Conservation (phyloP, 2,329 filamentous ascomycete species). For the Mycosphaerella arachidis region DNA sequence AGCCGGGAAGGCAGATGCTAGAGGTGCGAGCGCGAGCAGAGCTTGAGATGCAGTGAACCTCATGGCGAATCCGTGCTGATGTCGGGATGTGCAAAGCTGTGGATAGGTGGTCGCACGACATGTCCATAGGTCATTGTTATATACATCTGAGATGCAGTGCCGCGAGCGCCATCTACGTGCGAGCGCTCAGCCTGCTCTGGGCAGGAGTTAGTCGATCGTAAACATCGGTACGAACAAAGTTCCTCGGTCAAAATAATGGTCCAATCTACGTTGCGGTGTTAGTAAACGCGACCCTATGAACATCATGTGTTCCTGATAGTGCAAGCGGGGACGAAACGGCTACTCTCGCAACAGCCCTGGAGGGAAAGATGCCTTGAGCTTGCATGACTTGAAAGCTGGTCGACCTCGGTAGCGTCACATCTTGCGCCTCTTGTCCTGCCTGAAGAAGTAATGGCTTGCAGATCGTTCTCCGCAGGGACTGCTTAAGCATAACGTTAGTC, state of each 20-base stretch:
- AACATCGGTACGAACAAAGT: background rate
- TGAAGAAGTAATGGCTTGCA: background rate
- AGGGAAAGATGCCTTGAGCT: background rate
- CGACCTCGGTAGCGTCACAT: background rate
- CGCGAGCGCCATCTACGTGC: background rate
- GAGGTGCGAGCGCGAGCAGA: constrained; percentile 3
- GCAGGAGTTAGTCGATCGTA: background rate
- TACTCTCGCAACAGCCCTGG: too few species aligned
- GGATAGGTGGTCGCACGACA: background rate
- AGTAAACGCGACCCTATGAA: background rate
- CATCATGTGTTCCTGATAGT: background rate
- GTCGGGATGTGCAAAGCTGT: background rate
- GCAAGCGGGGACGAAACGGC: too few species aligned
- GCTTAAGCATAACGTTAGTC: background rate
- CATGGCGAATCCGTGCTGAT: background rate
- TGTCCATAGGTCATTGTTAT: background rate
- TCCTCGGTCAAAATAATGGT: background rate
- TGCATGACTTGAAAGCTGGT: background rate
- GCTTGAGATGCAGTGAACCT: constrained; percentile 6
- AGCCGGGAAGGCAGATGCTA: constrained; percentile 15
- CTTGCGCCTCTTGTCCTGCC: background rate
- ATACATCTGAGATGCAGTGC: background rate
- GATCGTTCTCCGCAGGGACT: background rate
- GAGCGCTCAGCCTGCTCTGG: background rate
- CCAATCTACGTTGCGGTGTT: background rate